Percentiles rank a stretch among this genome's conserved stretches.
These are phyloP conservation scores for Apiospora pterosperma DNA, from an alignment of 2,329 filamentous ascomycete genomes.

Conservation along the genomic window DNA sequence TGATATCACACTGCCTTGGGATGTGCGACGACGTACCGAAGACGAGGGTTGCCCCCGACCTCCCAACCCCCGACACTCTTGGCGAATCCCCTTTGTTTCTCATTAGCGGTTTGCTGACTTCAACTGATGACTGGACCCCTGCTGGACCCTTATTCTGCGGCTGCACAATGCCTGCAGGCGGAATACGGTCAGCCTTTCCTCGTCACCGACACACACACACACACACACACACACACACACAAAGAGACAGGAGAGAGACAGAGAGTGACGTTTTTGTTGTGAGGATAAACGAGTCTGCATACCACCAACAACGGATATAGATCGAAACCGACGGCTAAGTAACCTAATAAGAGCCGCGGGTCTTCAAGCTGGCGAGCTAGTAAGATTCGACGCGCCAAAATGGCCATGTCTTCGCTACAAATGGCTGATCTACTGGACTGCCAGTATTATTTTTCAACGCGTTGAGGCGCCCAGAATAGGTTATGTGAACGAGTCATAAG, in stretches of 20 bases:
- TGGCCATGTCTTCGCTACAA: not conserved
- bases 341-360: not conserved
- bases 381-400: not conserved
- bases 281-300: not conserved
- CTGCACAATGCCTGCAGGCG: not conserved
- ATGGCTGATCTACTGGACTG: not conserved
- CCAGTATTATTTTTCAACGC: too few relatives aligned
- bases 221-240: too few relatives aligned
- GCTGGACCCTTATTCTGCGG: conserved; percentile 5
- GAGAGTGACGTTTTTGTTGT: not conserved
- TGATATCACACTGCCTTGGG: not conserved
- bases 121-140: conserved; percentile 4
- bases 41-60: not conserved
- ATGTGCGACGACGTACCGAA: not conserved
- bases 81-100: not conserved
- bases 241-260: too few relatives aligned
- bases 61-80: not conserved
- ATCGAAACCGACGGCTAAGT: not conserved
- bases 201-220: not conserved
- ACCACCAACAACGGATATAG: not conserved
- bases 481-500: not conserved
- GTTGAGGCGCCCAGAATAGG: too few relatives aligned
- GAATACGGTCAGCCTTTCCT: not conserved
- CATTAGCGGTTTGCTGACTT: not conserved
- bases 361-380: not conserved